Conservation (phyloP, 2,329 filamentous ascomycete genomes). For the Torrubiellomyces zombiae region DNA sequence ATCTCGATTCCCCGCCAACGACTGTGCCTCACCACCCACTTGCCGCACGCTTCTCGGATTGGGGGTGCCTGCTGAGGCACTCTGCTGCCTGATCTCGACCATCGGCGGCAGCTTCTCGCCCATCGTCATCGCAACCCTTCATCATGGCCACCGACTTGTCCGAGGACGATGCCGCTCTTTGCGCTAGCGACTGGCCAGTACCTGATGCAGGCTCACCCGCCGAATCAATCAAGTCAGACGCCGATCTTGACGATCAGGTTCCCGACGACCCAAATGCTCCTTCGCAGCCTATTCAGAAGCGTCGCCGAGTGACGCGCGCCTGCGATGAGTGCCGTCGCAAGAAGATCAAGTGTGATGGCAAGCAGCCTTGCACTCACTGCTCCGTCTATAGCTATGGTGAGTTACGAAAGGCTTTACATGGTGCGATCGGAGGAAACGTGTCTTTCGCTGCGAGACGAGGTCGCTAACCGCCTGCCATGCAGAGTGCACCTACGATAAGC, state of each 20-base stretch:
- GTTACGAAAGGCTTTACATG: too few relatives aligned
- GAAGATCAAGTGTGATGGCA: conserved; percentile 78
- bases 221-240: conserved; percentile 25
- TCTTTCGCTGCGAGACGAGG: too few relatives aligned
- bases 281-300: conserved; percentile 53
- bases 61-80: too few relatives aligned
- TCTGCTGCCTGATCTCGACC: too few relatives aligned
- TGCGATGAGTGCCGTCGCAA: conserved; percentile 73
- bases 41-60: too few relatives aligned
- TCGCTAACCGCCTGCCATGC: too few relatives aligned
- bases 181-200: conserved; percentile 18
- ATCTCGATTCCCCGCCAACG: too few relatives aligned
- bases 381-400: conserved; percentile 96
- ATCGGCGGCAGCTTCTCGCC: too few relatives aligned
- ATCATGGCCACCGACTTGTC: conserved; percentile 23
- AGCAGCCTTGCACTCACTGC: conserved; percentile 85
- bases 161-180: conserved; percentile 24
- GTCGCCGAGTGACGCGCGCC: conserved; percentile 61
- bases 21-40: too few relatives aligned
- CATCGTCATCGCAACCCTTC: too few relatives aligned
- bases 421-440: too few relatives aligned
- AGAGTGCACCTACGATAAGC: conserved; percentile 95
- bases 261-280: conserved; percentile 16
- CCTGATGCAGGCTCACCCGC: conserved; percentile 21
- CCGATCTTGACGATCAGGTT: conserved; percentile 21